Base-by-base conservation (phyloP, 805 yeast genomes). In the Saccharomycopsis sp. region DNA sequence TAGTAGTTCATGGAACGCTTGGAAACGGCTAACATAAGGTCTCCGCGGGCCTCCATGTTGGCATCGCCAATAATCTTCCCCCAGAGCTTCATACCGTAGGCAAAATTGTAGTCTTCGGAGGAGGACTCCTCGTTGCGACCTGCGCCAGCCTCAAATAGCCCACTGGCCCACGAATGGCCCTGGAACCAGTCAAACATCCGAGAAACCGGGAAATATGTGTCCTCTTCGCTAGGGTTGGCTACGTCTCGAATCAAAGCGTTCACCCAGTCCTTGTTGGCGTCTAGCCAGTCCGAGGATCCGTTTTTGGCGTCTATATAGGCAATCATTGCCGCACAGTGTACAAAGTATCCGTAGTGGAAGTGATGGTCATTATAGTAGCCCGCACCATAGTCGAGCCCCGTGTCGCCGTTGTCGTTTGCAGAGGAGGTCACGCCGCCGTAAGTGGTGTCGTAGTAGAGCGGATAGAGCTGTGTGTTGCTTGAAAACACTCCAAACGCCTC, bases 161-260 rank as follows among this genome's bases (percentile, higher is more conserved):
- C 92, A 61, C 80, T 79, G 7, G 91, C 91, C 84, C 88, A 84
- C 34, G 87, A 80, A 66, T 87, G 92, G 5, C 92, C 91, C 62
- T 75, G 71, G 70, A 70, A 87, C 82, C 87, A 87, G 68, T 86
- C 91, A 70, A 86, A 87, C 57, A 76, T 73, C 59, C 91, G 76
- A 50, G 76, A 81, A 9, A 77, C 80, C 2, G 92, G 91, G 75
- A 84, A 87, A 60, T 76, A 78, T 0, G 66, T 44, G 63, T 84
- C 88, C 16, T 69, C 68, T 2, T 65, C 62, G 15, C 79, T 72
- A 2, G 91, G 89, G 64, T 84, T 85, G 46, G 86, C 84, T 23
- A 81, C 83, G 65, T 87, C 91, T 61, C 90, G 75, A 3, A 86
- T 74, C 61, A 87, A 72, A 1, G 78, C 66, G 63, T 84, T 83